A percentile compares a stretch with the other conserved stretches of the same genome.
phyloP scores from a whole-genome alignment of 805 yeast species.

The Kuraishia capsulata region DNA sequence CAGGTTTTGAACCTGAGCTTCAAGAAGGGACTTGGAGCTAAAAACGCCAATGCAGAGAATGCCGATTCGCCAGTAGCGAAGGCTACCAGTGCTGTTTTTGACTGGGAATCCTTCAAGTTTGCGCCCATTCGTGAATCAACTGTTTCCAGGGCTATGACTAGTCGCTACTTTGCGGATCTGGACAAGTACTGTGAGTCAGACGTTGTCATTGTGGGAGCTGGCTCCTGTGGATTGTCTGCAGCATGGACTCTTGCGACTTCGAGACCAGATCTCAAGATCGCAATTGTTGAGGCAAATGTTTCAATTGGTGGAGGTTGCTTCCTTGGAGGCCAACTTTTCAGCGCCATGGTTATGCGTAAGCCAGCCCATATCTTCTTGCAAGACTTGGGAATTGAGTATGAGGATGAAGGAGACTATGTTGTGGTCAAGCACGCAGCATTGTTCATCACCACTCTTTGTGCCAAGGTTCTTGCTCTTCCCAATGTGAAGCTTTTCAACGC shows the following conservation, averaged over 20 bases:
- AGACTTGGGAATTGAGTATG: conserved; percentile 56
- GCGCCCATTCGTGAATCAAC: conserved; percentile 71
- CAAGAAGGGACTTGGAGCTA: too few relatives aligned
- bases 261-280: conserved; percentile 68
- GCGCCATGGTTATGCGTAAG: conserved; percentile 73
- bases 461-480: conserved; percentile 62
- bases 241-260: conserved; percentile 67
- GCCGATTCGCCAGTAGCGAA: conserved; percentile 16
- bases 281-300: conserved; percentile 66
- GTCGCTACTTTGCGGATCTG: conserved; percentile 61
- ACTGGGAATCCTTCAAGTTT: conserved; percentile 63
- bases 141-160: conserved; percentile 75
- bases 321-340: conserved; percentile 69
- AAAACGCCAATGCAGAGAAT: conserved; percentile 14
- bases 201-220: conserved; percentile 70
- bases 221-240: conserved; percentile 68
- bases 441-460: conserved; percentile 61
- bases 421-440: conserved; percentile 77
- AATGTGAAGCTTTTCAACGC: conserved; percentile 74
- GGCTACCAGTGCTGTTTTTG: conserved; percentile 23
- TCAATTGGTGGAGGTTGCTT: conserved; percentile 77
- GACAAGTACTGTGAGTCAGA: conserved; percentile 71
- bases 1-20: background rate
- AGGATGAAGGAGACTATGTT: conserved; percentile 73
- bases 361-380: conserved; percentile 66